A percentile compares a stretch with the other conserved stretches of the same genome.
Conservation (phyloP, 805 yeast species). For the Candida argentea region DNA sequence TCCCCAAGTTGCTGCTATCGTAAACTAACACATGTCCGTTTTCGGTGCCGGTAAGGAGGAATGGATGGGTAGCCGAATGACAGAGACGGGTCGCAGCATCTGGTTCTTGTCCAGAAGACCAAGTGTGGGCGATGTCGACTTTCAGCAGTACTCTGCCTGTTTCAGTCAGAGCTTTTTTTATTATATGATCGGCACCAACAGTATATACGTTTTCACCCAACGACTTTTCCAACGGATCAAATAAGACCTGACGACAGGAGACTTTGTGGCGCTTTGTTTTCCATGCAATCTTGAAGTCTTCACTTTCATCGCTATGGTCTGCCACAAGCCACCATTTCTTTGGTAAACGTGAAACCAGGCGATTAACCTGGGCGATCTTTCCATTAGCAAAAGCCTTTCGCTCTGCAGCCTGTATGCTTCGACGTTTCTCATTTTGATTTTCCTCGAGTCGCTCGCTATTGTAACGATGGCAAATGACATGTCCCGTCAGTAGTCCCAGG, state of each 20-base stretch:
- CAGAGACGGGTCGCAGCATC: slow-evolving; percentile 35
- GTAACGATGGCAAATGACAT: slow-evolving; percentile 53
- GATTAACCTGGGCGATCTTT: slow-evolving; percentile 11
- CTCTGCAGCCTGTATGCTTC: slow-evolving; percentile 11
- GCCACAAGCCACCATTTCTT: slow-evolving; percentile 39
- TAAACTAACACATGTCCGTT: slow-evolving; percentile 55
- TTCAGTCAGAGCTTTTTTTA: slow-evolving; percentile 61
- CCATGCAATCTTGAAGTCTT: slow-evolving; percentile 45
- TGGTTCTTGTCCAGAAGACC: slow-evolving; percentile 7
- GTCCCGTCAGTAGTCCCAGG: slow-evolving; percentile 78
- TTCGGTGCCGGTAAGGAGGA: slow-evolving; percentile 57
- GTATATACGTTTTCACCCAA: slow-evolving; percentile 50
- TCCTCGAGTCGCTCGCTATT: slow-evolving; percentile 37
- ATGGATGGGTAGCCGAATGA: slow-evolving; percentile 36
- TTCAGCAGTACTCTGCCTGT: slow-evolving; percentile 73
- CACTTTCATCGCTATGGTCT: slow-evolving; percentile 14
- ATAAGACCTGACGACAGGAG: slow-evolving; percentile 64
- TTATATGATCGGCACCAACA: slow-evolving; percentile 69
- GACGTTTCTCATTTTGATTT: slow-evolving; percentile 12
- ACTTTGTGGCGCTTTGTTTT: slow-evolving; percentile 85
- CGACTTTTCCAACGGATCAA: slow-evolving; percentile 40
- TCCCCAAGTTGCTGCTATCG: slow-evolving; percentile 45
- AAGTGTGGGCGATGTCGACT: slow-evolving; percentile 15
- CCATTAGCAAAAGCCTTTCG: slow-evolving; percentile 17
- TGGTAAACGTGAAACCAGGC: slow-evolving; percentile 23